Base-by-base conservation (phyloP, 108 stramenopile genomes). In the Seminavis robusta region DNA sequence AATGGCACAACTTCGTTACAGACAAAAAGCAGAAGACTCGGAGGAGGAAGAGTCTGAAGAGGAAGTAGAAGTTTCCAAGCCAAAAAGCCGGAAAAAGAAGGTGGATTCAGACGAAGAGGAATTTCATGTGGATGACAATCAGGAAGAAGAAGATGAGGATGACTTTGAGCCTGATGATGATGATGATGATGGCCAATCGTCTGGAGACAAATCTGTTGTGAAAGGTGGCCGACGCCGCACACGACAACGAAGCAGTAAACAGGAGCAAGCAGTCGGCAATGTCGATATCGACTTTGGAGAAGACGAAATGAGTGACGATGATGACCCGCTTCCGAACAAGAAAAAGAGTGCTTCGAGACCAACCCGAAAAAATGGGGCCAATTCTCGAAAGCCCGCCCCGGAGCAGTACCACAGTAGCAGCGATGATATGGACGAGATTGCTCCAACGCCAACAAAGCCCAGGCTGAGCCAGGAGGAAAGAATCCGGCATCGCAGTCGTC, bases 111-210 rank as follows among this genome's bases (percentile, higher is more conserved):
- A 52, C 10, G 49, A 56, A 29, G 62, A 49, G 3, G 49, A 39
- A 5, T 26, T 45, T 50, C 36, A 48, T 30, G n/a, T 27, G 38
- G 38, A 45, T 27, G 45, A 42, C 4, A 43, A 73, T 9, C 29
- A 62, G n/a, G 51, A 60, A 20, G 19, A 46, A 23, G 67, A 76
- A 15, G 45, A 63, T 24, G 61, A 70, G n/a, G 60, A 77, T 20
- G 64, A 73, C 8, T 43, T 50, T 34, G 47, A 52, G 16, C 33
- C 37, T 31, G 50, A 59, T 13, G 30, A 7, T 9, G 29, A 34
- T 25, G 43, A 11, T 13, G 23, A 31, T 68, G 53, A 37, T 34
- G 38, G 23, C 6, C 13, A 58, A 2, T 39, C 28, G n/a, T 66
- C 55, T 9, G 55, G 51, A 45, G 10, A 19, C n/a, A 16, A 36